Evolutionary conservation across 108 stramenopile species (phyloP).

Genomic region (Cyclostephanos invisitatus): DNA sequence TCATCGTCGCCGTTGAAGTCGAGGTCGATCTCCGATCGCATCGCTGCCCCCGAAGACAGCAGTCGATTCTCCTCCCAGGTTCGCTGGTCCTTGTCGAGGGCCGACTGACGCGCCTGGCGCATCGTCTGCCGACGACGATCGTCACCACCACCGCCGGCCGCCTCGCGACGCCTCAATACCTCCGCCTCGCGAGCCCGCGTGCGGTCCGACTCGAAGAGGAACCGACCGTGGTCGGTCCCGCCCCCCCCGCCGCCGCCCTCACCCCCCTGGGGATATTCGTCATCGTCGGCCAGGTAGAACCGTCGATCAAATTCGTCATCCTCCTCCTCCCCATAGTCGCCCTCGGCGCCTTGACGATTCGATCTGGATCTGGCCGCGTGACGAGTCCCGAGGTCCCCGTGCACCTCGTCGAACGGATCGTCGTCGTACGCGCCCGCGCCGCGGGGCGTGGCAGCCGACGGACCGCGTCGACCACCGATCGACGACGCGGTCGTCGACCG

Average conservation of each 20-base stretch:
- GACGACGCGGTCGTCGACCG: not conserved
- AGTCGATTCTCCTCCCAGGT: constrained; percentile 97
- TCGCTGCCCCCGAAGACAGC: constrained; percentile 85
- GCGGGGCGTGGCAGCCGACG: not conserved
- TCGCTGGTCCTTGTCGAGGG: constrained; percentile 91
- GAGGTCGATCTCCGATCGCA: constrained; percentile 66
- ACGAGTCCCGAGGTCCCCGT: constrained; percentile 17
- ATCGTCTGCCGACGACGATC: constrained; percentile 13
- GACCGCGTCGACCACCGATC: not conserved
- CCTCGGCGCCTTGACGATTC: not conserved
- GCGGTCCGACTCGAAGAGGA: constrained; percentile 81
- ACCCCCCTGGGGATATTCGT: constrained; percentile 48
- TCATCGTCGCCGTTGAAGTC: constrained; percentile 74
- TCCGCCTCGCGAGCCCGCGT: constrained; percentile 82
- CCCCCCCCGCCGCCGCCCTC: constrained; percentile 14
- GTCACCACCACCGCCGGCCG: not conserved
- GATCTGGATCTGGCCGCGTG: constrained; percentile 21
- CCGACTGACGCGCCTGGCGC: constrained; percentile 62
- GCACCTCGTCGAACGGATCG: constrained; percentile 33
- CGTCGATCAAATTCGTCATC: constrained; percentile 91
- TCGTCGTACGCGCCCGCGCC: constrained; percentile 16
- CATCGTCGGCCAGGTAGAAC: constrained; percentile 92
- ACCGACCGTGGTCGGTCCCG: constrained; percentile 56
- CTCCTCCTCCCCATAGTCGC: constrained; percentile 8
- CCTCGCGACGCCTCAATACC: constrained; percentile 65